These are phyloP conservation scores for Backusella mclennaniae DNA, from an alignment of 192 early-diverging fungal genomes.

Conservation along the genomic window DNA sequence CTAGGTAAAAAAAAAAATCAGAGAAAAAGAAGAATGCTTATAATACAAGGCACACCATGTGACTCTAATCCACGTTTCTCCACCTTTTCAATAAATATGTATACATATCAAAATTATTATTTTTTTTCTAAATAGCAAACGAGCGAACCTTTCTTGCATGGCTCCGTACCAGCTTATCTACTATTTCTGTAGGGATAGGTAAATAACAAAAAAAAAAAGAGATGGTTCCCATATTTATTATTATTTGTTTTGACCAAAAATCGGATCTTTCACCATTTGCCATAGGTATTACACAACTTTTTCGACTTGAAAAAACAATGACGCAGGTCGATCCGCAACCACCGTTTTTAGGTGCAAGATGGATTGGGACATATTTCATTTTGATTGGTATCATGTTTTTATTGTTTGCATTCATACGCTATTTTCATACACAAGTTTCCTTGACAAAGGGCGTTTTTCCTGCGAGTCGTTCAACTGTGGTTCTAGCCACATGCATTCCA, in stretches of 20 bases:
- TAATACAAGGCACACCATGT: background rate
- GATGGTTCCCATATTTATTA: background rate
- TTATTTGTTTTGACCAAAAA: background rate
- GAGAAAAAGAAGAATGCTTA: background rate
- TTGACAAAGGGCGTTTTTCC: slow-evolving; percentile 71
- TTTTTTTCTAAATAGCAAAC: slow-evolving; percentile 50
- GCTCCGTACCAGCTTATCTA: slow-evolving; percentile 72
- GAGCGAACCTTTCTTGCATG: slow-evolving; percentile 80
- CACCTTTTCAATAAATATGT: background rate
- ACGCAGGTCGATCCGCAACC: background rate
- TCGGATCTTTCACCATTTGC: background rate
- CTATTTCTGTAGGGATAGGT: slow-evolving; percentile 72
- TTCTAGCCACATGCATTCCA: slow-evolving; percentile 37
- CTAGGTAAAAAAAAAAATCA: slow-evolving; percentile 44
- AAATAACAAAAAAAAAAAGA: background rate
- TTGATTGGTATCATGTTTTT: slow-evolving; percentile 63
- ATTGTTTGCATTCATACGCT: slow-evolving; percentile 60
- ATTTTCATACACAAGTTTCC: slow-evolving; percentile 66
- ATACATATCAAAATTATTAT: background rate
- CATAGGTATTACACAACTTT: slow-evolving; percentile 34
- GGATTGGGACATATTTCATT: slow-evolving; percentile 57
- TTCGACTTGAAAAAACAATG: slow-evolving; percentile 23
- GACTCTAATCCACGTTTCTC: background rate
- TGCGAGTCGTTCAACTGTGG: slow-evolving; percentile 60
- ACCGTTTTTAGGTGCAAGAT: slow-evolving; percentile 41